Conservation (phyloP, 2,329 filamentous ascomycete genomes). For the Colletotrichum aenigma region DNA sequence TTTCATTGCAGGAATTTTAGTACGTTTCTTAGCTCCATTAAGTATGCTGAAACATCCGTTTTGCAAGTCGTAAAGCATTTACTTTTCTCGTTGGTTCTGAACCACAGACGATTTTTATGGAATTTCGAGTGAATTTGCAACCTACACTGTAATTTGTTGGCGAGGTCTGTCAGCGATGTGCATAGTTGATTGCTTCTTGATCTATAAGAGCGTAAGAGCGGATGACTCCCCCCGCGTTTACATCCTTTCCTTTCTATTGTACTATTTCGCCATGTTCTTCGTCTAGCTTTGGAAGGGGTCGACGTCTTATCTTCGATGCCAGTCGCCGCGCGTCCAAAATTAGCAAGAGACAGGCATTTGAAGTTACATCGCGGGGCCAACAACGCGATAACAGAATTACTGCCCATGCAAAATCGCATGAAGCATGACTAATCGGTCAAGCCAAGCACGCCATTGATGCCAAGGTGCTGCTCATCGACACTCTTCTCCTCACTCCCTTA, state of each 20-base stretch:
- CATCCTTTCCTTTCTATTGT: not conserved
- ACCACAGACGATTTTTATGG: accelerated
- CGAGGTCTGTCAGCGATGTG: not conserved
- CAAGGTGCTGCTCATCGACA: constrained; percentile 3
- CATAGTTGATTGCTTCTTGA: not conserved
- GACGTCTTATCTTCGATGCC: not conserved
- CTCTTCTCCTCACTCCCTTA: not conserved
- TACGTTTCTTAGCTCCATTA: not conserved
- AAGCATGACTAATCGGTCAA: not conserved
- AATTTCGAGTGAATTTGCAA: not conserved
- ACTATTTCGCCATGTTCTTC: not conserved
- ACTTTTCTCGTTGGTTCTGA: not conserved
- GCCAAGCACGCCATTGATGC: constrained; percentile 8
- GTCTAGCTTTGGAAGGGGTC: not conserved
- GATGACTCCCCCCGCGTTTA: not conserved
- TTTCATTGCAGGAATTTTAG: not conserved
- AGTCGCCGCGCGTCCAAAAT: not conserved
- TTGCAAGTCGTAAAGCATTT: not conserved
- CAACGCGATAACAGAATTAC: not conserved
- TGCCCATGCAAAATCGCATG: not conserved
- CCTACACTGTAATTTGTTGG: not conserved
- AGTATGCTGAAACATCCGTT: not conserved
- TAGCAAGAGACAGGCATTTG: not conserved
- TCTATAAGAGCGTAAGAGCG: not conserved
- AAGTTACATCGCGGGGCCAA: not conserved